Evolutionary conservation across 2,329 filamentous ascomycete species (phyloP).

Genomic region (Rhinocladiella similis): DNA sequence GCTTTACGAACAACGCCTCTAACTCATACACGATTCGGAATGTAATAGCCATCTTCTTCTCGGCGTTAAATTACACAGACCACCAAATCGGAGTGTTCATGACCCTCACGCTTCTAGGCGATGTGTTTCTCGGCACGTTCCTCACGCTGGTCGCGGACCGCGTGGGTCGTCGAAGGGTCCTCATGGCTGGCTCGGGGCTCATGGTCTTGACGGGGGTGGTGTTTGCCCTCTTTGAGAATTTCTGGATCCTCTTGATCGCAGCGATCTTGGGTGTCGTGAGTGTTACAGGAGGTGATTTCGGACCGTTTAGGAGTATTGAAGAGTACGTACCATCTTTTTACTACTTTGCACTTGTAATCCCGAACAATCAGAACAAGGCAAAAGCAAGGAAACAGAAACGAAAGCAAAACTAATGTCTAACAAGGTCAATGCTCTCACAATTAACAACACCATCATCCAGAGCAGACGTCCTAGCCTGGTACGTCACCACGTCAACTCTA

Average conservation of each 20-base stretch:
- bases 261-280: slow-evolving; percentile 64
- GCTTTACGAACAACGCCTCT: not conserved
- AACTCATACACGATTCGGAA: not conserved
- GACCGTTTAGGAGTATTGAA: slow-evolving; percentile 63
- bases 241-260: slow-evolving; percentile 59
- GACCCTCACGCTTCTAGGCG: slow-evolving; percentile 63
- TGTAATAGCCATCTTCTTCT: slow-evolving; percentile 55
- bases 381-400: no score
- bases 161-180: slow-evolving; percentile 55
- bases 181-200: slow-evolving; percentile 55
- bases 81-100: slow-evolving; percentile 63
- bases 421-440: slow-evolving; percentile 41
- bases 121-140: slow-evolving; percentile 59
- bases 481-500: slow-evolving; percentile 55
- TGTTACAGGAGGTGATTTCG: slow-evolving; percentile 63
- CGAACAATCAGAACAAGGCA: no score
- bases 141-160: slow-evolving; percentile 61
- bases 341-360: no score
- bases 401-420: not conserved
- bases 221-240: slow-evolving; percentile 56
- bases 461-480: slow-evolving; percentile 30
- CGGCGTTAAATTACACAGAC: slow-evolving; percentile 51
- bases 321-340: slow-evolving; percentile 41
- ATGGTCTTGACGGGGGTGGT: slow-evolving; percentile 58
- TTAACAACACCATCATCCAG: slow-evolving; percentile 27